phyloP scores from a whole-genome alignment of 768 basidiomycete genomes.

The Hygrocybe punicea region DNA sequence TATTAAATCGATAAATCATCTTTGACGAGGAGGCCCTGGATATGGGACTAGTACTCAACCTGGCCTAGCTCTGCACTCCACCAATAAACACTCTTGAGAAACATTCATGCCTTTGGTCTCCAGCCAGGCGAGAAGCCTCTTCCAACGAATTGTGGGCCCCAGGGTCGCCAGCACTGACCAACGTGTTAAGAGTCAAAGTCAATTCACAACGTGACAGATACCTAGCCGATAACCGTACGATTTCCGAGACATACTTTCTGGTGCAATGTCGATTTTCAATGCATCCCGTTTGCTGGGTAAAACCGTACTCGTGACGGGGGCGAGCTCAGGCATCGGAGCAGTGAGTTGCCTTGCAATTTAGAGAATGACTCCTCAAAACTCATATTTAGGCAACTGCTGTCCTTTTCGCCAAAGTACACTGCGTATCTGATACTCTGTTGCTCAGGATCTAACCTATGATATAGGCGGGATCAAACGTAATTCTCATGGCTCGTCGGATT shows the following conservation, averaged over 20 bases:
- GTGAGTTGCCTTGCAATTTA: constrained; percentile 42
- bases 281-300: constrained; percentile 76
- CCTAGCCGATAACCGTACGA: no score
- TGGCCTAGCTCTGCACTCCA: constrained; percentile 50
- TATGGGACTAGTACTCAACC: constrained; percentile 39
- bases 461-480: constrained; percentile 83
- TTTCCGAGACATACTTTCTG: constrained; percentile 1
- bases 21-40: constrained; percentile 3
- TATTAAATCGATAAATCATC: background rate
- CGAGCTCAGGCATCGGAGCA: constrained; percentile 86
- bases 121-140: constrained; percentile 52
- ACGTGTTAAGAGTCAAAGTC: no score
- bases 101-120: constrained; percentile 45
- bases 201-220: no score
- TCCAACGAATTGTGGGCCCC: constrained; percentile 35
- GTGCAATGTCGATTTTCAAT: constrained; percentile 74
- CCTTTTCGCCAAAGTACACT: constrained; percentile 79
- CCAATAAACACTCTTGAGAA: constrained; percentile 37
- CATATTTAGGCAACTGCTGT: constrained; percentile 71
- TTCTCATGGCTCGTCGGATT: constrained; percentile 74
- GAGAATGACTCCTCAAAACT: background rate
- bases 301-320: constrained; percentile 85
- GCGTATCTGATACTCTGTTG: background rate
- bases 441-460: background rate
- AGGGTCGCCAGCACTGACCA: background rate